phyloP scores from a whole-genome alignment of 805 yeast genomes.

The Kazachstania psychrophila region DNA sequence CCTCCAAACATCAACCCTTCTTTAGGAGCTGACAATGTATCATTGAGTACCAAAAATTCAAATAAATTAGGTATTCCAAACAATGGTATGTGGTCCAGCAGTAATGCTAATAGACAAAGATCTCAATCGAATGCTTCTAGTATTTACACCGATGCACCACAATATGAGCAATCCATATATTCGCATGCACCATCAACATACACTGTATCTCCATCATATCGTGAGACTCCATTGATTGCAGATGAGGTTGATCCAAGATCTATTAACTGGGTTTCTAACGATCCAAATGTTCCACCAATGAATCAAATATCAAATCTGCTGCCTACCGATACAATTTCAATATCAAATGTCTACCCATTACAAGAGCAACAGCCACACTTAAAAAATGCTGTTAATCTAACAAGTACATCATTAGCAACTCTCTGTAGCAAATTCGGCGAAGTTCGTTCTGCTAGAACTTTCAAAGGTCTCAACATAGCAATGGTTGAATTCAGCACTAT shows the following conservation, averaged over 20 bases:
- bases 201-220: conserved; percentile 8
- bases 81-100: conserved; percentile 9
- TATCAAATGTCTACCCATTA: conserved; percentile 53
- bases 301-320: conserved; percentile 58
- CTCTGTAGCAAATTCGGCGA: conserved; percentile 55
- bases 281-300: conserved; percentile 63
- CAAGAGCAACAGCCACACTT: conserved; percentile 44
- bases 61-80: conserved; percentile 6
- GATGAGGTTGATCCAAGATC: conserved; percentile 56
- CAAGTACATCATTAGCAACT: conserved; percentile 44
- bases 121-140: conserved; percentile 30
- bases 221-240: conserved; percentile 31
- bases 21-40: background rate
- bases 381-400: conserved; percentile 37
- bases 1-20: conserved; percentile 3
- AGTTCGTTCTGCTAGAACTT: conserved; percentile 50
- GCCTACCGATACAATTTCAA: conserved; percentile 67
- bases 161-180: conserved; percentile 16
- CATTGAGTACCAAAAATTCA: background rate
- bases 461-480: conserved; percentile 42
- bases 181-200: conserved; percentile 19
- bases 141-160: conserved; percentile 25
- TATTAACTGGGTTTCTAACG: conserved; percentile 59
- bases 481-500: conserved; percentile 64
- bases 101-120: conserved; percentile 17